phyloP scores from a whole-genome alignment of 1,139 yeast genomes.

The Scheffersomyces segobiensis region DNA sequence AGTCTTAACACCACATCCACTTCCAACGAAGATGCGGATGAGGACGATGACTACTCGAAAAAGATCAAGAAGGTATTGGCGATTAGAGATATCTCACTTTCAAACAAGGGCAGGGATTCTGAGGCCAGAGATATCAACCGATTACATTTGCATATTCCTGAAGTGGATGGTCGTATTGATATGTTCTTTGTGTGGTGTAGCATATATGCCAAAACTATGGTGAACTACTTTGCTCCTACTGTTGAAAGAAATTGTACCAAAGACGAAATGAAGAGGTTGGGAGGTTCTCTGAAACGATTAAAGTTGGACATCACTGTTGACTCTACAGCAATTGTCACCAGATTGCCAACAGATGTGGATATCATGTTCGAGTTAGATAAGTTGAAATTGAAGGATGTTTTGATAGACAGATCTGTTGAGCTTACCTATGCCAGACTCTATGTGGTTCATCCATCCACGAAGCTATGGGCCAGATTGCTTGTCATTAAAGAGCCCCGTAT shows the following conservation, averaged over 20 bases:
- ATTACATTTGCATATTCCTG: conserved; percentile 32
- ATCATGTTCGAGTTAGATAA: conserved; percentile 52
- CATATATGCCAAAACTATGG: conserved; percentile 38
- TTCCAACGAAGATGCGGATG: conserved; percentile 13
- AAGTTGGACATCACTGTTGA: conserved; percentile 39
- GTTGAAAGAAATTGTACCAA: conserved; percentile 29
- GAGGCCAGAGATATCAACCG: conserved; percentile 26
- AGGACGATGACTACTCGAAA: conserved; percentile 18
- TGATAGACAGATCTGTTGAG: conserved; percentile 27
- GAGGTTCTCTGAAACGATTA: conserved; percentile 18
- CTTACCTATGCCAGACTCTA: conserved; percentile 47
- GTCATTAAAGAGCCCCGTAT: conserved; percentile 40
- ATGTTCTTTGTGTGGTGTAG: conserved; percentile 47
- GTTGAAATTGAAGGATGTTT: conserved; percentile 29
- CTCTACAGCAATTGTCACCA: conserved; percentile 44
- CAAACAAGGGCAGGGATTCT: conserved; percentile 21
- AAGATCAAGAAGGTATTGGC: conserved; percentile 37
- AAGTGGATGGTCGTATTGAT: conserved; percentile 42
- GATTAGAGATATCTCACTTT: conserved; percentile 26
- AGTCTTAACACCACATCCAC: conserved; percentile 32
- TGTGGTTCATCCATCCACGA: conserved; percentile 56
- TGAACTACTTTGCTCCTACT: conserved; percentile 39
- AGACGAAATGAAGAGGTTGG: conserved; percentile 25
- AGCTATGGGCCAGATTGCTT: conserved; percentile 44
- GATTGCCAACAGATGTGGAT: conserved; percentile 53